Conservation (phyloP, 352 stramenopile species). For the Phytophthora citricola region DNA sequence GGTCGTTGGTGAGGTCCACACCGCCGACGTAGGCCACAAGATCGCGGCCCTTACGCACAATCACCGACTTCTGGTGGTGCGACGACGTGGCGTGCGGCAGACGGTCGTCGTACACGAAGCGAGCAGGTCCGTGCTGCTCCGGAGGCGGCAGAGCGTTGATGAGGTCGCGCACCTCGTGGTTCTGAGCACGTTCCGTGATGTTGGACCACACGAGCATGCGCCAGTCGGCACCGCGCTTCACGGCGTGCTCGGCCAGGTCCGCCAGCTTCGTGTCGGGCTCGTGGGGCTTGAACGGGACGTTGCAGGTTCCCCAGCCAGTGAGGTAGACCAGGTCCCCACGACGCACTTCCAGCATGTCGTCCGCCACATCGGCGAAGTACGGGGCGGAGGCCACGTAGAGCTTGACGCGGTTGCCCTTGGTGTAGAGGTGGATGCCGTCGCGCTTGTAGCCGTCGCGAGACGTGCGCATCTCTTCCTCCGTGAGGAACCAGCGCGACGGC, state of each 20-base stretch:
- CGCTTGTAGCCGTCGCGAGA: slow-evolving; percentile 54
- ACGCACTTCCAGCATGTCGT: slow-evolving; percentile 46
- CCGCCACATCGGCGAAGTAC: slow-evolving; percentile 60
- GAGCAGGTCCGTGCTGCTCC: slow-evolving; percentile 36
- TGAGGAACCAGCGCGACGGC: slow-evolving; percentile 68
- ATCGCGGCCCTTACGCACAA: slow-evolving; percentile 48
- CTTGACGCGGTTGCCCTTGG: slow-evolving; percentile 58
- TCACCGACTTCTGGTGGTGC: slow-evolving; percentile 76
- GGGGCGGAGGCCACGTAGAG: slow-evolving; percentile 51
- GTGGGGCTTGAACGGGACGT: slow-evolving; percentile 63
- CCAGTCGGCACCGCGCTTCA: slow-evolving; percentile 41
- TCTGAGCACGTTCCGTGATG: slow-evolving; percentile 57
- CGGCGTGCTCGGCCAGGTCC: slow-evolving; percentile 43
- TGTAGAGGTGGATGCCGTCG: slow-evolving; percentile 51
- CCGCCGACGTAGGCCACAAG: slow-evolving; percentile 61
- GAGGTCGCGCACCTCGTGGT: slow-evolving; percentile 59
- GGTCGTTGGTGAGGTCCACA: slow-evolving; percentile 60
- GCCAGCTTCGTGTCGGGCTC: slow-evolving; percentile 44
- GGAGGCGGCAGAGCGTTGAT: slow-evolving; percentile 53
- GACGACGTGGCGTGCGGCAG: slow-evolving; percentile 62
- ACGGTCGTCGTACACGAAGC: slow-evolving; percentile 73
- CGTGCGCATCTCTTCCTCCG: slow-evolving; percentile 54
- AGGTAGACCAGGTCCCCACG: slow-evolving; percentile 52
- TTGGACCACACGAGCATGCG: slow-evolving; percentile 71
- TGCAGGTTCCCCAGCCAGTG: slow-evolving; percentile 67